A percentile compares a stretch with the other conserved stretches of the same genome.
Evolutionary conservation across 768 basidiomycete species (phyloP).

Genomic region (Gymnopilus junonius): DNA sequence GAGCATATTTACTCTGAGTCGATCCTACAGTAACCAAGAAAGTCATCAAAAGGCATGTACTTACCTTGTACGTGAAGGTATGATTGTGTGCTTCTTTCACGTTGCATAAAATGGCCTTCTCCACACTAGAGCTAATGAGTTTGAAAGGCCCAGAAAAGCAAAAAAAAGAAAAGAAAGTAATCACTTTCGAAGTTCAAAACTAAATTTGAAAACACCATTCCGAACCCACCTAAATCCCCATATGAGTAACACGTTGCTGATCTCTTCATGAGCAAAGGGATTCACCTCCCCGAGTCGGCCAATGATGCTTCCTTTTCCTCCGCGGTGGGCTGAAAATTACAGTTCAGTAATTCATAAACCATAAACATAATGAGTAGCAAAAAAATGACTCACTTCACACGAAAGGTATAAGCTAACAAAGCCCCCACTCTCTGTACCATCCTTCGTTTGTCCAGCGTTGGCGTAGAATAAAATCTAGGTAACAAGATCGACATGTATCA

Average conservation of each 20-base stretch:
- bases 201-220: conserved; percentile 85
- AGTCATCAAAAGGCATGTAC: neutral
- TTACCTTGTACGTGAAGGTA: conserved; percentile 71
- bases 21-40: neutral
- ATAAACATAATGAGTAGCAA: neutral
- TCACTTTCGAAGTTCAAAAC: conserved; percentile 80
- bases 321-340: conserved; percentile 61
- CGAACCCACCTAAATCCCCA: conserved; percentile 70
- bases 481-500: conserved; percentile 17
- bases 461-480: conserved; percentile 80
- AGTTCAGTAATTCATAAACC: neutral
- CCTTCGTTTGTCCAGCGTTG: conserved; percentile 71
- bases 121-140: conserved; percentile 28
- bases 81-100: conserved; percentile 84
- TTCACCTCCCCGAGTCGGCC: conserved; percentile 57
- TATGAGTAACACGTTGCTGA: neutral
- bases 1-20: neutral
- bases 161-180: neutral
- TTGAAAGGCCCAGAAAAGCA: neutral
- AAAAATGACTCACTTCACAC: conserved; percentile 65
- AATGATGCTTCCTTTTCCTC: conserved; percentile 74
- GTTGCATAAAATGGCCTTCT: conserved; percentile 57
- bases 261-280: neutral
- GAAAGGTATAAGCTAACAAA: conserved; percentile 81
- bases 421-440: conserved; percentile 45